phyloP scores from a whole-genome alignment of 306 rosid species.

The Gastrolobium bilobum region DNA sequence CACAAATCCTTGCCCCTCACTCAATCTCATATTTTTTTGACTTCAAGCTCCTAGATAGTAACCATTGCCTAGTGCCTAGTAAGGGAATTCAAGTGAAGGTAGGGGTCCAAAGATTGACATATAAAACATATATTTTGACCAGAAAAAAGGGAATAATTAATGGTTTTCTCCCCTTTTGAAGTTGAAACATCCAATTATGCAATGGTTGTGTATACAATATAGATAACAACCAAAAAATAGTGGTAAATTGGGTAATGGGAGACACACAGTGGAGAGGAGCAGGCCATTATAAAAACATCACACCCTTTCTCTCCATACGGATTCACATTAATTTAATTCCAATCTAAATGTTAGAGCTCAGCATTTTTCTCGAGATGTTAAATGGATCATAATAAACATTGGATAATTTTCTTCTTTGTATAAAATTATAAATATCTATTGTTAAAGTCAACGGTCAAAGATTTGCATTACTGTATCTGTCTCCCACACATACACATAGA shows the following conservation, averaged over 20 bases:
- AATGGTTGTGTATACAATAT: slow-evolving; percentile 47
- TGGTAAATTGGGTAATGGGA: slow-evolving; percentile 61
- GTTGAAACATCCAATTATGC: slow-evolving; percentile 54
- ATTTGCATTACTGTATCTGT: slow-evolving; percentile 72
- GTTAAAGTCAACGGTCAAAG: slow-evolving; percentile 84
- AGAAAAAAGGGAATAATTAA: slow-evolving; percentile 42
- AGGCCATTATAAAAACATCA: slow-evolving; percentile 53
- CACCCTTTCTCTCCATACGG: slow-evolving; percentile 10
- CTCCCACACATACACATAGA: slow-evolving; percentile 62
- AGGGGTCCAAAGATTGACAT: slow-evolving; percentile 48
- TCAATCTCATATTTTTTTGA: slow-evolving; percentile 49
- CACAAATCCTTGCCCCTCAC: slow-evolving; percentile 42
- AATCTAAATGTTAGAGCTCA: slow-evolving; percentile 47
- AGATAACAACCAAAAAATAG: slow-evolving; percentile 47
- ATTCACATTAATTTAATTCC: slow-evolving; percentile 36
- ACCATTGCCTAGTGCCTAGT: slow-evolving; percentile 44
- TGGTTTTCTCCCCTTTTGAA: slow-evolving; percentile 23
- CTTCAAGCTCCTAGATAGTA: slow-evolving; percentile 44
- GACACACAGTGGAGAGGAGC: slow-evolving; percentile 57
- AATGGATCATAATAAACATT: slow-evolving; percentile 49
- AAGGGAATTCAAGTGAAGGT: slow-evolving; percentile 39
- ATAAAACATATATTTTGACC: slow-evolving; percentile 50
- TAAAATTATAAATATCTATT: neutral
- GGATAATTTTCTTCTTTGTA: slow-evolving; percentile 10
- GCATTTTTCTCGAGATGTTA: slow-evolving; percentile 79